A percentile compares a stretch with the other conserved stretches of the same genome.
Conservation (phyloP, 192 early-diverging fungal species). For the Coemansia nantahalensis region DNA sequence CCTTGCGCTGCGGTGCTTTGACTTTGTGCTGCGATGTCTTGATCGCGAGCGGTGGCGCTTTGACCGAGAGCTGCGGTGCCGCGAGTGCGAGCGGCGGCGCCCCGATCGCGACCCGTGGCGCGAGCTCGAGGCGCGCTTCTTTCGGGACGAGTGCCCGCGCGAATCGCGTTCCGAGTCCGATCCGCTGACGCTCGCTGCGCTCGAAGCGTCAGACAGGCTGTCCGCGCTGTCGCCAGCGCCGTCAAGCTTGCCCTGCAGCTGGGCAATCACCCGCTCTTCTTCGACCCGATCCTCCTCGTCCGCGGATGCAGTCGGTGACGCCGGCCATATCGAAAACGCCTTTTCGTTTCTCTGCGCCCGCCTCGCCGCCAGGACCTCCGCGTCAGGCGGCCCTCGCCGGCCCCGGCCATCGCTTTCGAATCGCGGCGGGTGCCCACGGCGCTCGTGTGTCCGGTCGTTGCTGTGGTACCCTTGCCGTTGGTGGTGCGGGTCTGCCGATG, state of each 20-base stretch:
- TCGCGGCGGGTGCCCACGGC: background rate
- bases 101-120: too few relatives aligned
- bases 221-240: constrained; percentile 10
- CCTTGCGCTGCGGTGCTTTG: too few relatives aligned
- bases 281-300: constrained; percentile 44
- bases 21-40: background rate
- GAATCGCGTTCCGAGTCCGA: background rate
- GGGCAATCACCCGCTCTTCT: constrained; percentile 31
- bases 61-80: background rate
- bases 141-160: constrained; percentile 5
- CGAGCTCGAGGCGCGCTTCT: background rate
- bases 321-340: constrained; percentile 56
- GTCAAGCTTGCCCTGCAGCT: constrained; percentile 24
- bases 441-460: too few relatives aligned
- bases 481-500: background rate
- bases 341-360: constrained; percentile 41
- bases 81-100: background rate
- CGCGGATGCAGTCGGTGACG: constrained; percentile 55
- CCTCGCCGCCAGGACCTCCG: constrained; percentile 36
- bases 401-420: background rate
- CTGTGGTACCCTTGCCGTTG: background rate
- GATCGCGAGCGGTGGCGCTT: background rate
- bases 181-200: background rate
- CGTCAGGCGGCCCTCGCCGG: constrained; percentile 16
- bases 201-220: constrained; percentile 10